Base-by-base conservation (phyloP, 495 filamentous ascomycete genomes). In the Xanthoparmelia taractica region DNA sequence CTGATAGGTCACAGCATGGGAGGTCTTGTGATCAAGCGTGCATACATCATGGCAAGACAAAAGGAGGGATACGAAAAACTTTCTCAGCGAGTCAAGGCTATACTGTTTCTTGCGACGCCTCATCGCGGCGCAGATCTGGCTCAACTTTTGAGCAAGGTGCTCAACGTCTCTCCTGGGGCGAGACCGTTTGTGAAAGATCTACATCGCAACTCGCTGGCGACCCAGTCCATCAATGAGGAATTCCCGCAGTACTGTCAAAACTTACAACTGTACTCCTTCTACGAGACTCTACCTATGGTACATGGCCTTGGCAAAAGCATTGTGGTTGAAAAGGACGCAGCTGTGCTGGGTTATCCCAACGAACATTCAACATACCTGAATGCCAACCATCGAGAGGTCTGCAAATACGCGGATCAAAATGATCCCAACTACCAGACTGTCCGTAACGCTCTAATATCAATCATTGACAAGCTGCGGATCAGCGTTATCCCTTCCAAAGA, bases 1-100 rank as follows among this genome's bases (percentile, higher is more conserved):
- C 63, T 82, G 2, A 69, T 82, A 23, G 78, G 77, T 11, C 81
- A 84, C 67, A 78, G 76, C 66, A 81, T 82, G 79, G 81, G 81
- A 20, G 80, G 81, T 12, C 72, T 78, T 52, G 77, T 85, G 17
- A 76, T 78, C 13, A 85, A 85, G 65, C 78, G 76, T 55, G 74
- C 65, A 33, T 70, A 66, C 47, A 62, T 68, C 60, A 64, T 70
- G 31, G 66, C 69, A 12, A 61, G 52, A 43, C 63, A 67, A 31
- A 57, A 52, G 58, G 41, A 62, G 58, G 64, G 41, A 17, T 64
- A 50, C 20, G 27, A 68, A 56, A 60, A 68, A 7, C 1, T 83
- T 20, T 67, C 66, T 25, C 41, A 59, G 12, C 73, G 76, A 25
- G 59, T 83, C 12, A 70, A 74, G 8, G 69, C 73, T 1, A 76